Evolutionary conservation across 2,329 filamentous ascomycete species (phyloP).

Genomic region (Didymella pomorum): DNA sequence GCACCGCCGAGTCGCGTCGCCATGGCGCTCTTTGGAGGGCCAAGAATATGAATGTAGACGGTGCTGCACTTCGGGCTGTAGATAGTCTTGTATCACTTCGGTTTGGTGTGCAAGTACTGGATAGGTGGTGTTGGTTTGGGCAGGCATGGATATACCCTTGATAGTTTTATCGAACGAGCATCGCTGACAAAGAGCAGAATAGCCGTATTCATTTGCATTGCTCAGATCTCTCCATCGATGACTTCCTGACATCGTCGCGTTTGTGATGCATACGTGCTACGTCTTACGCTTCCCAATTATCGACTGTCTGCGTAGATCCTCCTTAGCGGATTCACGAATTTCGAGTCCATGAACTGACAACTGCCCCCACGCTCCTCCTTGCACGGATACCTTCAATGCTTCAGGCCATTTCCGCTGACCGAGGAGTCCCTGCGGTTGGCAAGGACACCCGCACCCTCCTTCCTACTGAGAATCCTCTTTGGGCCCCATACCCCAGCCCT

Average conservation of each 20-base stretch:
- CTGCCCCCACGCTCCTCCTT: neutral
- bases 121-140: slow-evolving; percentile 1
- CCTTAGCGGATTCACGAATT: neutral
- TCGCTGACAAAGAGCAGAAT: slow-evolving; percentile 7
- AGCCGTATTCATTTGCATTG: neutral
- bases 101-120: neutral
- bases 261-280: no score
- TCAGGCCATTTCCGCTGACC: neutral
- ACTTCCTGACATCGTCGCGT: neutral
- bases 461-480: slow-evolving; percentile 38
- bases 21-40: neutral
- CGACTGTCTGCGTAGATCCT: neutral
- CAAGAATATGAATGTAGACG: neutral
- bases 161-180: slow-evolving; percentile 17
- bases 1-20: no score
- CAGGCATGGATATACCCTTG: slow-evolving; percentile 26
- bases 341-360: neutral
- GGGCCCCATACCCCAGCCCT: slow-evolving; percentile 38
- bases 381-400: slow-evolving; percentile 4
- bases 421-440: neutral
- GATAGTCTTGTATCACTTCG: neutral
- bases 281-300: neutral
- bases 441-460: slow-evolving; percentile 19
- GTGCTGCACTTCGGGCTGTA: neutral
- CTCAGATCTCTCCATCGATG: neutral